Conservation (phyloP, 352 stramenopile genomes). For the Lagenidium sp. region DNA sequence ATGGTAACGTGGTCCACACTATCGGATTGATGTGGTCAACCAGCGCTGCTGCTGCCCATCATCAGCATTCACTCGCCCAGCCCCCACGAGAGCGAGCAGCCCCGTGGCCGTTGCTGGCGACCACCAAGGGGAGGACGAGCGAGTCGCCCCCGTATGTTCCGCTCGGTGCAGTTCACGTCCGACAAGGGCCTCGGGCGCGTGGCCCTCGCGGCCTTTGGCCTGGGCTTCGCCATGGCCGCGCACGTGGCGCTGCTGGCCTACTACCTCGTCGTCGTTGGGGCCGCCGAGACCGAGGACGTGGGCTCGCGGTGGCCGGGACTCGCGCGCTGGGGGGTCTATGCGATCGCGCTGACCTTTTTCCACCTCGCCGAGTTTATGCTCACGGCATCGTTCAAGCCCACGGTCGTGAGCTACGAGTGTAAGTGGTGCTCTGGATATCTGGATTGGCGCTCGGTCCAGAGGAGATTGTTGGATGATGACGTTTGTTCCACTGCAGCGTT, state of each 20-base stretch:
- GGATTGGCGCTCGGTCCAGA: no score
- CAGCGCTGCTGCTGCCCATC: neutral
- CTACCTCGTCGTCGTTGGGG: constrained; percentile 6
- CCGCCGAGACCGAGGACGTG: constrained; percentile 14
- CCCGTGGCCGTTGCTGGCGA: no score
- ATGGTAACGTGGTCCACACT: neutral
- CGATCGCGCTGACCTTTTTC: constrained; percentile 71
- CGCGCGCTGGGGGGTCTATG: constrained; percentile 68
- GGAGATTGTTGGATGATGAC: no score
- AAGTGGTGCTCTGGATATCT: no score
- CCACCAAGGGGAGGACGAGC: neutral
- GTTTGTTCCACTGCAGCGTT: no score
- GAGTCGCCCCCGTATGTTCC: constrained; percentile 39
- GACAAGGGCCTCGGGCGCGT: constrained; percentile 69
- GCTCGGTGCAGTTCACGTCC: constrained; percentile 66
- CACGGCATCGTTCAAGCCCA: constrained; percentile 71
- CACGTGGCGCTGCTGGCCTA: constrained; percentile 47
- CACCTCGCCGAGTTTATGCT: constrained; percentile 81
- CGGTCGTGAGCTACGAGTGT: constrained; percentile 80
- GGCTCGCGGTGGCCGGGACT: constrained; percentile 55
- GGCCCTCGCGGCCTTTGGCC: constrained; percentile 59
- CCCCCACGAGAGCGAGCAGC: neutral
- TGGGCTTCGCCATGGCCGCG: constrained; percentile 66
- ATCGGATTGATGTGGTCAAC: neutral
- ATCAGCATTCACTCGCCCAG: neutral